phyloP scores from a whole-genome alignment of 805 yeast genomes.

The Metschnikowia aberdeeniae region DNA sequence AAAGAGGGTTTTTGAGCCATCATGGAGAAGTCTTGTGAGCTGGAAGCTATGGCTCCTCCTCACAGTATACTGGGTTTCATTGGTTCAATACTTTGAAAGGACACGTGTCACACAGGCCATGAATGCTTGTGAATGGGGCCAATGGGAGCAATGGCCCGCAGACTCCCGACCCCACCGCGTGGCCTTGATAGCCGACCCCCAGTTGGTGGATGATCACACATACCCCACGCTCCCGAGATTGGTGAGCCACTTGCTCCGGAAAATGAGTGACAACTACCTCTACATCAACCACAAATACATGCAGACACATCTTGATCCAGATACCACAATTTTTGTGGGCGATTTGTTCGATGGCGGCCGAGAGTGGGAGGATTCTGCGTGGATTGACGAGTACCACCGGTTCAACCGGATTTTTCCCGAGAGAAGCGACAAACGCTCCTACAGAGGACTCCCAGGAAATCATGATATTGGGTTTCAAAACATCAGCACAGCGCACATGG shows the following conservation, averaged over 20 bases:
- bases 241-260: constrained; percentile 52
- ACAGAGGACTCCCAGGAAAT: constrained; percentile 69
- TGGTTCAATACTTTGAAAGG: constrained; percentile 32
- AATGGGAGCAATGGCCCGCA: constrained; percentile 58
- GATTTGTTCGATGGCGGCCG: constrained; percentile 96
- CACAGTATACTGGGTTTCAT: constrained; percentile 22
- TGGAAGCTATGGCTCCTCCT: constrained; percentile 3
- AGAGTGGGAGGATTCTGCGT: constrained; percentile 65
- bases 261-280: constrained; percentile 73
- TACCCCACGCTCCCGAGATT: constrained; percentile 66
- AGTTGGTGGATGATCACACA: constrained; percentile 81
- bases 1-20: no score
- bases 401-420: constrained; percentile 65
- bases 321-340: constrained; percentile 76
- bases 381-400: constrained; percentile 69
- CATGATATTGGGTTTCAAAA: constrained; percentile 96
- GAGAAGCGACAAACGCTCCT: constrained; percentile 39
- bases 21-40: constrained; percentile 1
- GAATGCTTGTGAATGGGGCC: constrained; percentile 47
- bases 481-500: constrained; percentile 50
- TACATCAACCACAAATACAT: constrained; percentile 66
- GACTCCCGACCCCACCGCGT: constrained; percentile 42
- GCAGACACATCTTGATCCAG: constrained; percentile 61
- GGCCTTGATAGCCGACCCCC: constrained; percentile 84
- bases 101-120: constrained; percentile 23